A percentile compares a stretch with the other conserved stretches of the same genome.
phyloP scores from a whole-genome alignment of 345 rosid genomes.

The Citrus hindsii region DNA sequence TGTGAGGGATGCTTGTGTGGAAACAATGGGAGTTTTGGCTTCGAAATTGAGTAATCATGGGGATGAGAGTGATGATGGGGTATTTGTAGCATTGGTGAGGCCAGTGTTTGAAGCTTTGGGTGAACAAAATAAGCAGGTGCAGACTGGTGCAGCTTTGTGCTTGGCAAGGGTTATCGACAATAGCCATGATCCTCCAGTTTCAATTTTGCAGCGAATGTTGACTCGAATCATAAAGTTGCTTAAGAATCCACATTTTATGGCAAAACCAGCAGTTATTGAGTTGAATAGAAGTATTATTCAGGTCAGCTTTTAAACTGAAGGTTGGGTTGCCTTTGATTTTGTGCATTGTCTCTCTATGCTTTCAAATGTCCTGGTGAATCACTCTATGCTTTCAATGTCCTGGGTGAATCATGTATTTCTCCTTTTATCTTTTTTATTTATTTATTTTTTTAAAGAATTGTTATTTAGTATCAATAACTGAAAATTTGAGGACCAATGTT shows the following conservation, averaged over 20 bases:
- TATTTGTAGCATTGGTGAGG: slow-evolving; percentile 62
- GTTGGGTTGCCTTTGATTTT: neutral
- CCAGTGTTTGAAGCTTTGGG: slow-evolving; percentile 92
- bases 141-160: slow-evolving; percentile 83
- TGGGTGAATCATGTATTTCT: neutral
- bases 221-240: slow-evolving; percentile 69
- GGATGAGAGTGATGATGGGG: slow-evolving; percentile 37
- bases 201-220: slow-evolving; percentile 75
- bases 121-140: slow-evolving; percentile 86
- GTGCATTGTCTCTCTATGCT: neutral
- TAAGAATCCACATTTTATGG: slow-evolving; percentile 75
- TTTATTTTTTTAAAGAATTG: neutral
- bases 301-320: slow-evolving; percentile 35
- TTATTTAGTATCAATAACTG: neutral
- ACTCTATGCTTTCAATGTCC: neutral
- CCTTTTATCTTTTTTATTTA: neutral
- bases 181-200: slow-evolving; percentile 53
- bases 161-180: slow-evolving; percentile 75
- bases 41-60: slow-evolving; percentile 42
- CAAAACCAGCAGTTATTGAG: slow-evolving; percentile 81
- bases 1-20: slow-evolving; percentile 85
- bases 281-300: slow-evolving; percentile 70
- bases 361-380: neutral
- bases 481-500: neutral
- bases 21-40: slow-evolving; percentile 72